Evolutionary conservation across 2,329 filamentous ascomycete species (phyloP), one percentile per base, ranked within the genome.

Genomic region (Botrytis cinerea): DNA sequence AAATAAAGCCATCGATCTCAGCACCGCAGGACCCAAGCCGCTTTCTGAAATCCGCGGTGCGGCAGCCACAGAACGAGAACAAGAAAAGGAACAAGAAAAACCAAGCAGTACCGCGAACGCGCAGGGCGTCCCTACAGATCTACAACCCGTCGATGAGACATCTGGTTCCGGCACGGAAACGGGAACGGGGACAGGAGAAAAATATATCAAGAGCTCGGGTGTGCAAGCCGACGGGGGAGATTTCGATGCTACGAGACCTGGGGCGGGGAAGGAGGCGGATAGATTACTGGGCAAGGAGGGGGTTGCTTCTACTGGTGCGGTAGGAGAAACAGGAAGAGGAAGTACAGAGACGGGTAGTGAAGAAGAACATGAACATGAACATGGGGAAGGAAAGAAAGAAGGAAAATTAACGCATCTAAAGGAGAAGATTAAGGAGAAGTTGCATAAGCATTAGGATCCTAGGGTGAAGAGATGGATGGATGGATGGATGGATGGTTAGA

Each of bases 381-480:
- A 75, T 38, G 77, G 43, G 7, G 69, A 73, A 71, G 74, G 78
- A 57, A 78, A 70, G 32, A 73, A 76, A 72, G 74, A 79, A 73
- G 75, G 78, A 75, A 83, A 83, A 72, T 89, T 89, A 82, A 84
- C 83, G 63, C 87, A 87, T 75, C 79, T 91, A 59, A 86, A 86
- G 74, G 85, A 90, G 73, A 91, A 91, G 83, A 87, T 93, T 82
- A 93, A 92, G 87, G 86, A 87, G 73, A 92, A 92, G 84, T 82
- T 92, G 74, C 90, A 92, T 82, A 79, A 78, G 70, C 71, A 78
- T 66, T 75, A 76, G 25, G 63, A 32, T 32, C 2, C 32, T 32
- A 10, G 4, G 12, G 48, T 25, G 43, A 8, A 38, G 38, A 38
- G 7, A 38, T 38, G 38, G 38, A 38, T 9, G 38, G 38, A 28